Base-by-base conservation (phyloP, 2,329 filamentous ascomycete species). In the Xylaria sp. region DNA sequence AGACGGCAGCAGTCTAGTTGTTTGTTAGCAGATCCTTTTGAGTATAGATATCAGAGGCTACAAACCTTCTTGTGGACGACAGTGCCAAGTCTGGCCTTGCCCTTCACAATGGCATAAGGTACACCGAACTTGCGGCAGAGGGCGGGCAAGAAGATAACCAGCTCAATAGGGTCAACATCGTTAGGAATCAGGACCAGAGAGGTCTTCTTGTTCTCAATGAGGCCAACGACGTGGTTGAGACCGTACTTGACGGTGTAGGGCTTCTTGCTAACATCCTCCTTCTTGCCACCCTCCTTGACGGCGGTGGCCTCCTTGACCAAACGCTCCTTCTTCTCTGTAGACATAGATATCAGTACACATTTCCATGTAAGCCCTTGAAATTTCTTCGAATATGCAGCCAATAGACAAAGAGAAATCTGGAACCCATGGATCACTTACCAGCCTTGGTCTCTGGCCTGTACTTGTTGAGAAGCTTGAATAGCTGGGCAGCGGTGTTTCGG, bases 81-180 rank as follows among this genome's bases (percentile, higher is more conserved):
- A 71, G 96, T 98, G 78, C 96, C 96, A 80, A 99, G 93, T 86
- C 96, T 92, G 77, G 96, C 96, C 93, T 99, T 99, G 88, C 96
- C 96, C 93, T 99, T 99, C 82, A 99, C 90, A 79, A 99, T 98
- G 82, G 94, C 96, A 84, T 98, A 99, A 74, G 97, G 96, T 78
- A 97, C 91, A 87, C 97, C 97, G 95, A 99, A 99, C 93, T 99
- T 99, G 86, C 95, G 93, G 93, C 96, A 99, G 77, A 99, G 93
- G 80, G 96, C 94, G 77, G 96, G 96, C 74, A 99, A 90, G 92
- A 97, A 99, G 85, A 99, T 93, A 80, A 99, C 97, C 79, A 99
- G 87, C 90, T 99, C 96, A 82, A 99, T 99, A 80, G 96, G 96
- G 89, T 99, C 96, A 79, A 99, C 97, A 82, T 99, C 96, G 88